Conservation (phyloP, 2,329 filamentous ascomycete genomes). For the Aspergillus carbonarius region DNA sequence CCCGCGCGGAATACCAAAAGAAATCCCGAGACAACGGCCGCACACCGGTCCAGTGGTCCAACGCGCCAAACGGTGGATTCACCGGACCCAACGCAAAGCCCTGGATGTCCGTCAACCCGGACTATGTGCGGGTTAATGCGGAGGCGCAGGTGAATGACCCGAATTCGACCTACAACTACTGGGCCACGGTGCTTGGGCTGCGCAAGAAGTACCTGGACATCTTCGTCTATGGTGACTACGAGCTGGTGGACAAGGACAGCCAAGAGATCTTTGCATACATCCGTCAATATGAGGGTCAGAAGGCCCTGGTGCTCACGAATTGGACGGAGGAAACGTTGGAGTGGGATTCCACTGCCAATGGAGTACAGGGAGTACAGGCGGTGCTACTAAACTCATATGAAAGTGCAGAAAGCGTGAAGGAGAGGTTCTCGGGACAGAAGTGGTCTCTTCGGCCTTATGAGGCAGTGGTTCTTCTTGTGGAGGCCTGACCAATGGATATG, state of each 20-base stretch:
- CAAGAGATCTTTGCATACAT: constrained; percentile 58
- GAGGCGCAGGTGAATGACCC: constrained; percentile 42
- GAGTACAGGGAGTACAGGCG: constrained; percentile 25
- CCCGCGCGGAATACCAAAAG: constrained; percentile 38
- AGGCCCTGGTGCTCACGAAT: constrained; percentile 37
- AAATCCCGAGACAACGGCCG: constrained; percentile 65
- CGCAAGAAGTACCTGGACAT: constrained; percentile 62
- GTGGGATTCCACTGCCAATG: constrained; percentile 34
- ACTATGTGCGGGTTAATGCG: constrained; percentile 64
- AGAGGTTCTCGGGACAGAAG: constrained; percentile 24
- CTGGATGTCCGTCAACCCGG: constrained; percentile 71
- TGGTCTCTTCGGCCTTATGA: constrained; percentile 38
- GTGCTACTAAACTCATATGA: constrained; percentile 37
- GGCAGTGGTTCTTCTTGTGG: constrained; percentile 31
- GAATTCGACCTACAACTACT: constrained; percentile 60
- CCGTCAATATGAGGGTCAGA: constrained; percentile 38
- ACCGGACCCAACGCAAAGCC: constrained; percentile 54
- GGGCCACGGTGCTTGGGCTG: constrained; percentile 57
- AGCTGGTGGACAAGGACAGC: constrained; percentile 53
- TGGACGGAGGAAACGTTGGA: constrained; percentile 33
- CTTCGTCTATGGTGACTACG: constrained; percentile 68
- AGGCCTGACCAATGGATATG: background rate
- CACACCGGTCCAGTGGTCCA: constrained; percentile 70
- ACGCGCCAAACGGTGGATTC: constrained; percentile 63
- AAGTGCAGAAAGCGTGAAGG: constrained; percentile 15